Conservation (phyloP, 2,329 filamentous ascomycete genomes). For the Stagonosporopsis rhizophila region DNA sequence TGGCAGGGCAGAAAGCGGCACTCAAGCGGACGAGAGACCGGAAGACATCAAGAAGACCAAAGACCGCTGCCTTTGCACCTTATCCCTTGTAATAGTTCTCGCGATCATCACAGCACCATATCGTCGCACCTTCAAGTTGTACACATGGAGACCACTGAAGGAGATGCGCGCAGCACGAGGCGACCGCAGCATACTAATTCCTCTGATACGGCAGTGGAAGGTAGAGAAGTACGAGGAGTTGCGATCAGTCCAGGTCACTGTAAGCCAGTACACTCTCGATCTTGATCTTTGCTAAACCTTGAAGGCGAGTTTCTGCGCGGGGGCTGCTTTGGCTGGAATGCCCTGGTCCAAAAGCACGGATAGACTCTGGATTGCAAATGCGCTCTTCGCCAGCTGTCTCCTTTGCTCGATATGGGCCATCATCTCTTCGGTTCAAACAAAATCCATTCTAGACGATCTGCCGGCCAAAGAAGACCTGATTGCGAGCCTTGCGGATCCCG, state of each 20-base stretch:
- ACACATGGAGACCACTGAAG: conserved; percentile 38
- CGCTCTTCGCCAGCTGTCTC: conserved; percentile 36
- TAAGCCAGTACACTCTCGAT: conserved; percentile 1
- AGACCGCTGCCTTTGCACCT: conserved; percentile 3
- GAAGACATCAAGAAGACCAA: background rate
- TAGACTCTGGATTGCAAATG: conserved; percentile 31
- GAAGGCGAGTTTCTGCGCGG: conserved; percentile 39
- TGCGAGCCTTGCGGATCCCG: conserved; percentile 24
- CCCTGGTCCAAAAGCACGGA: conserved; percentile 26
- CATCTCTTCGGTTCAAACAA: conserved; percentile 39
- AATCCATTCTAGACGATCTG: conserved; percentile 38
- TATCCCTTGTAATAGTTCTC: conserved; percentile 6
- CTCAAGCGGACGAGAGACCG: background rate
- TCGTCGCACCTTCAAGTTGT: conserved; percentile 40
- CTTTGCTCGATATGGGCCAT: conserved; percentile 39
- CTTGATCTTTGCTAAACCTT: conserved; percentile 4
- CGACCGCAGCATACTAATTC: conserved; percentile 27
- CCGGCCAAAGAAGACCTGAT: conserved; percentile 30
- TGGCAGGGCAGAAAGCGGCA: background rate
- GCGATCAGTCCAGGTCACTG: conserved; percentile 36
- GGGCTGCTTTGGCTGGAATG: conserved; percentile 32
- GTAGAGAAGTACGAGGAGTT: conserved; percentile 39
- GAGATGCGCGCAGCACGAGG: conserved; percentile 29
- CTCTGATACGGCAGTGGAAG: conserved; percentile 33
- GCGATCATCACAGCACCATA: conserved; percentile 34